A percentile compares a stretch with the other conserved stretches of the same genome.
Evolutionary conservation across 371 early-diverging fungal species (phyloP).

Genomic region (Mucor plumbeus): DNA sequence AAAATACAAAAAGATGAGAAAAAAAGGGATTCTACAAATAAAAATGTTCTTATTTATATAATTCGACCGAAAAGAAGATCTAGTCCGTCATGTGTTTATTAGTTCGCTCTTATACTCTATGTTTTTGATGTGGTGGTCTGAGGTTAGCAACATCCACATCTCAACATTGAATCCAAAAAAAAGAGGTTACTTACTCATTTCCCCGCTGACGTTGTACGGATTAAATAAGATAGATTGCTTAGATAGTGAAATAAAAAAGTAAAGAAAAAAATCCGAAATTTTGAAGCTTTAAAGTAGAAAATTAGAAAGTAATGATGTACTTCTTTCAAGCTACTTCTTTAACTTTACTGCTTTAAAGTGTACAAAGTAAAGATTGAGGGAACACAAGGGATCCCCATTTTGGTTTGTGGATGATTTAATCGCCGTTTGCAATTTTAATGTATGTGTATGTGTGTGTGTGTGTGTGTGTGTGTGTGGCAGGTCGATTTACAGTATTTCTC

Average conservation of each 20-base stretch:
- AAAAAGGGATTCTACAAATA: constrained; percentile 1
- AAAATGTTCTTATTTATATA: constrained; percentile 20
- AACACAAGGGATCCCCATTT: not conserved
- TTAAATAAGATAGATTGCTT: not conserved
- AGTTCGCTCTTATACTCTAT: constrained; percentile 15
- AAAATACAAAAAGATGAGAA: not conserved
- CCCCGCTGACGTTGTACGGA: constrained; percentile 13
- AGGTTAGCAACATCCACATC: constrained; percentile 20
- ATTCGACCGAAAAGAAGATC: constrained; percentile 12
- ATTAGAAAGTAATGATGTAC: not conserved
- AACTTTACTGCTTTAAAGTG: constrained; percentile 5
- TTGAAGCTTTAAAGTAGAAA: not conserved
- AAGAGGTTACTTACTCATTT: constrained; percentile 5
- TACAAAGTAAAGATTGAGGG: constrained; percentile 7
- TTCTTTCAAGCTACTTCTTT: constrained; percentile 20
- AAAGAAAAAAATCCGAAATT: not conserved
- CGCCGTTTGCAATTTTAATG: not conserved
- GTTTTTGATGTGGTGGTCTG: constrained; percentile 19
- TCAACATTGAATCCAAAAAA: constrained; percentile 8
- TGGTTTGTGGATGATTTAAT: constrained; percentile 12
- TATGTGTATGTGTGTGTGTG: not conserved
- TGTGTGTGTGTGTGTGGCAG: not conserved
- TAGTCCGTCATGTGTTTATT: constrained; percentile 20
- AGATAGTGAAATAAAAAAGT: constrained; percentile 3
- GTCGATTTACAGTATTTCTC: no score